Evolutionary conservation across 768 basidiomycete species (phyloP).

Genomic region (Psilocybe sp.): DNA sequence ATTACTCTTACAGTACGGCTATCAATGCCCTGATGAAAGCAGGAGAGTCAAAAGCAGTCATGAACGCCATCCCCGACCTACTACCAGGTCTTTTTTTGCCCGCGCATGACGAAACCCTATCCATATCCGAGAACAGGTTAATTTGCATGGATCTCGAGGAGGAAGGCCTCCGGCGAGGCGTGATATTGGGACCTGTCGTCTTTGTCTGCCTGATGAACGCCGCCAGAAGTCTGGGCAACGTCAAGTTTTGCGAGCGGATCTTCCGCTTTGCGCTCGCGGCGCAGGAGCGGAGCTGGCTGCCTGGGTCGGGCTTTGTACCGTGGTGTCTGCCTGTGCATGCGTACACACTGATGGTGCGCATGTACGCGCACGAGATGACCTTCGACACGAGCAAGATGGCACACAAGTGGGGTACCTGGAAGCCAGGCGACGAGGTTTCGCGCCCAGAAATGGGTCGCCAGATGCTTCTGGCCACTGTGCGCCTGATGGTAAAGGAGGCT

Average conservation of each 20-base stretch:
- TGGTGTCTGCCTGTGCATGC: conserved; percentile 69
- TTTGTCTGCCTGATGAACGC: too few species aligned
- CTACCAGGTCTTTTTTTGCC: too few species aligned
- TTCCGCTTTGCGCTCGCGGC: neutral
- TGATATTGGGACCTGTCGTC: too few species aligned
- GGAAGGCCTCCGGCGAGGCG: too few species aligned
- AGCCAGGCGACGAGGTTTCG: conserved; percentile 3
- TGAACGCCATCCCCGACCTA: too few species aligned
- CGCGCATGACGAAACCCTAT: too few species aligned
- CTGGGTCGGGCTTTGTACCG: conserved; percentile 22
- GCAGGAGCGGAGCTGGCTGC: neutral
- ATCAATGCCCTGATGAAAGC: neutral
- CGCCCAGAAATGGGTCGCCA: neutral
- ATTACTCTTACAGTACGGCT: too few species aligned
- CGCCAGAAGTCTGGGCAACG: neutral
- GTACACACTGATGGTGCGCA: conserved; percentile 70
- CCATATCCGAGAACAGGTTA: too few species aligned
- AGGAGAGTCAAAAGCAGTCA: neutral
- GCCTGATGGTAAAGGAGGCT: conserved; percentile 1
- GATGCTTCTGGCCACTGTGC: conserved; percentile 1
- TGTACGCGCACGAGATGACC: conserved; percentile 48
- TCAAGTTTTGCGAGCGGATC: neutral
- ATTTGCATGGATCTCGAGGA: too few species aligned
- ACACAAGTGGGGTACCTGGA: neutral
- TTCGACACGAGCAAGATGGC: conserved; percentile 1